Evolutionary conservation across 2,329 filamentous ascomycete species (phyloP).

Genomic region (Myriosclerotinia curreyana): DNA sequence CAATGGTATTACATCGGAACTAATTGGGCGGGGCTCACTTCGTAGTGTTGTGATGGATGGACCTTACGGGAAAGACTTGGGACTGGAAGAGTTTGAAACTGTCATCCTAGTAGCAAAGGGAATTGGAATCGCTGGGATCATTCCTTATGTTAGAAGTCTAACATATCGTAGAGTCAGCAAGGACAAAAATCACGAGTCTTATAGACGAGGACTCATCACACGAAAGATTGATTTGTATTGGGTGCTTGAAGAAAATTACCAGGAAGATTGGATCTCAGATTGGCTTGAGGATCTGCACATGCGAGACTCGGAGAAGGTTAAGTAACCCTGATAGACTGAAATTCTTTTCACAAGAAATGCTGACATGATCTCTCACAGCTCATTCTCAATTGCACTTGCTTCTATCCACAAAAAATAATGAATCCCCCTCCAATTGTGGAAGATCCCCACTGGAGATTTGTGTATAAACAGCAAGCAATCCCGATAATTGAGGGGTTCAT

Average conservation of each 20-base stretch:
- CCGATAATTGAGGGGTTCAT: neutral
- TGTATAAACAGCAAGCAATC: neutral
- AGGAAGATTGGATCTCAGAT: slow-evolving; percentile 19
- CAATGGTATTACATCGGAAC: slow-evolving; percentile 5
- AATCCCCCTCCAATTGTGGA: neutral
- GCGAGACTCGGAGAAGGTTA: neutral
- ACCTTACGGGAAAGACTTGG: slow-evolving; percentile 25
- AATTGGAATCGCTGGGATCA: slow-evolving; percentile 29
- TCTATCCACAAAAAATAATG: neutral
- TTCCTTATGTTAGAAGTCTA: slow-evolving; percentile 23
- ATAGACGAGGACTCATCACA: slow-evolving; percentile 4
- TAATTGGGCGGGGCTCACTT: slow-evolving; percentile 2
- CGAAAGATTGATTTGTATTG: slow-evolving; percentile 20
- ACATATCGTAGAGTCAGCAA: neutral
- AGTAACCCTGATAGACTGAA: neutral
- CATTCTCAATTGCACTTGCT: neutral
- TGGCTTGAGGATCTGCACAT: slow-evolving; percentile 5
- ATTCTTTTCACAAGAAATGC: neutral
- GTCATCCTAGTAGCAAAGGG: slow-evolving; percentile 29
- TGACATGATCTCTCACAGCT: neutral
- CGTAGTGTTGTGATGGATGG: slow-evolving; percentile 23
- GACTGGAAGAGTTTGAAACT: slow-evolving; percentile 25
- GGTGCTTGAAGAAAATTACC: slow-evolving; percentile 16
- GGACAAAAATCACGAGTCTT: slow-evolving; percentile 2
- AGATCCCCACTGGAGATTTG: neutral